Conservation (phyloP, 768 basidiomycete genomes). For the Tylopilus intermedius region DNA sequence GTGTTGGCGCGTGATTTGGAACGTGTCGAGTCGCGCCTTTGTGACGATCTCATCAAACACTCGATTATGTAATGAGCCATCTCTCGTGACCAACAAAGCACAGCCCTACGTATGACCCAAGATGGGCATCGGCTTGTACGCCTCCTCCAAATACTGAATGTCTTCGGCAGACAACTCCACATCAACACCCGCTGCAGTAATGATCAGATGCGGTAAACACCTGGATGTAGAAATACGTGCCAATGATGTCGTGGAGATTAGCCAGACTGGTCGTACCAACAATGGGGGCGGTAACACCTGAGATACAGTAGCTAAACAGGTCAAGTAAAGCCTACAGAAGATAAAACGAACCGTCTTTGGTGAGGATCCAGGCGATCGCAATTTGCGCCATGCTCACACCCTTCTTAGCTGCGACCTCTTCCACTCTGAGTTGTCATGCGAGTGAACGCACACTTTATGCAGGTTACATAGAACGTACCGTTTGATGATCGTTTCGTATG, state of each 20-base stretch:
- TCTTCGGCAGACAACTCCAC: constrained; percentile 47
- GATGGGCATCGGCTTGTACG: constrained; percentile 38
- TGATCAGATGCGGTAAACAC: constrained; percentile 4
- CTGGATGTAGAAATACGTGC: constrained; percentile 15
- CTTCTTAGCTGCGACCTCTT: constrained; percentile 36
- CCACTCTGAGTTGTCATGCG: constrained; percentile 26
- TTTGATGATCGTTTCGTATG: constrained; percentile 26
- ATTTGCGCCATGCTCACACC: constrained; percentile 40
- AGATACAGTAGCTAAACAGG: neutral
- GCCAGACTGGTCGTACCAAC: constrained; percentile 40
- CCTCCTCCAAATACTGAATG: constrained; percentile 40
- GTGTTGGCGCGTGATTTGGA: neutral
- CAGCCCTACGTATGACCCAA: constrained; percentile 32
- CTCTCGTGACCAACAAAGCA: neutral
- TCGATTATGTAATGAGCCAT: constrained; percentile 16
- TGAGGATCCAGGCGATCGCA: constrained; percentile 37
- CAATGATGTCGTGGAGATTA: constrained; percentile 39
- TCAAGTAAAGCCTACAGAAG: neutral
- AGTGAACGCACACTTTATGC: neutral
- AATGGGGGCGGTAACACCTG: constrained; percentile 40
- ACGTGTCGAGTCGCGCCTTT: constrained; percentile 6
- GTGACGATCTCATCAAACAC: constrained; percentile 11
- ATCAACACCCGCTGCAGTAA: constrained; percentile 30
- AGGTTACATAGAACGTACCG: constrained; percentile 12
- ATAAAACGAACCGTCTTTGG: constrained; percentile 25